Conservation (phyloP, 306 rosid species). For the Amphicarpaea edgeworthii region DNA sequence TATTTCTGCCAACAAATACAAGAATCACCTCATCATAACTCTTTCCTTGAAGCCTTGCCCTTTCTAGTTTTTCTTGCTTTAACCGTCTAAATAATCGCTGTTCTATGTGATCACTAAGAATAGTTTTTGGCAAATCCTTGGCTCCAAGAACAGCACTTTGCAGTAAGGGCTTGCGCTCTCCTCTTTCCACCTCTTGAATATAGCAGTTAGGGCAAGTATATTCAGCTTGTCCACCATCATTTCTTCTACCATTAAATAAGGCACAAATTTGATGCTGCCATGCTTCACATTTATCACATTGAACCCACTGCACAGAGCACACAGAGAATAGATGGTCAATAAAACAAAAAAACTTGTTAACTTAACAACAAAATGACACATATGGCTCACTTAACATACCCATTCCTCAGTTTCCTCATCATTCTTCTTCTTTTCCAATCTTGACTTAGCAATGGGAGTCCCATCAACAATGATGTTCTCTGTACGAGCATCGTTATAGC, state of each 20-base stretch:
- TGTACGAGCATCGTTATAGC: conserved; percentile 93
- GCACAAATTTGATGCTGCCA: conserved; percentile 99
- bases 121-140: conserved; percentile 90
- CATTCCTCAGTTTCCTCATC: conserved; percentile 98
- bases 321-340: conserved; percentile 31
- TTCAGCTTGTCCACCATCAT: conserved; percentile 97
- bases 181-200: conserved; percentile 85
- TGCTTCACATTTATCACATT: conserved; percentile 99
- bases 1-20: conserved; percentile 21
- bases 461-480: conserved; percentile 88
- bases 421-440: conserved; percentile 93
- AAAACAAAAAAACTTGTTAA: conserved; percentile 43
- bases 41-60: conserved; percentile 88
- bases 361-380: conserved; percentile 29
- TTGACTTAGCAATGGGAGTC: conserved; percentile 76
- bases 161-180: conserved; percentile 95
- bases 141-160: conserved; percentile 99
- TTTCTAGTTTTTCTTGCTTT: conserved; percentile 80
- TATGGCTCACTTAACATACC: conserved; percentile 55
- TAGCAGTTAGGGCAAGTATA: conserved; percentile 98
- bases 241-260: conserved; percentile 92
- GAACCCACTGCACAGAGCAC: conserved; percentile 89
- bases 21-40: conserved; percentile 82
- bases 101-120: conserved; percentile 91
- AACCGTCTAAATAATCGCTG: conserved; percentile 73